These are phyloP conservation scores for Fusarium chuoi DNA, from an alignment of 2,329 filamentous ascomycete species.

Conservation along the genomic window DNA sequence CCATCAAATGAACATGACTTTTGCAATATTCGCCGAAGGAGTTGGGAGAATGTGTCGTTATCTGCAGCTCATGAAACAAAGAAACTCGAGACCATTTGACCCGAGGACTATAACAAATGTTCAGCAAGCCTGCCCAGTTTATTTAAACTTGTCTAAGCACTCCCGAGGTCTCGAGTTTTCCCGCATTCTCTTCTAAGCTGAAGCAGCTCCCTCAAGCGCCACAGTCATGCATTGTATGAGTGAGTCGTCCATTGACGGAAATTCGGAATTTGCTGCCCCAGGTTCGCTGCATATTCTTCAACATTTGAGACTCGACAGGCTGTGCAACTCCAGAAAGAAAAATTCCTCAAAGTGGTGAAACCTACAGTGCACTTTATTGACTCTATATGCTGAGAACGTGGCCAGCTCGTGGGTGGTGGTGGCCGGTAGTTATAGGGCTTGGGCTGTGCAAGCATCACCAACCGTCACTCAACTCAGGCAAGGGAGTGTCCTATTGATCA, in stretches of 20 bases:
- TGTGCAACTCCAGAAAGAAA: neutral
- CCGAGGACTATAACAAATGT: neutral
- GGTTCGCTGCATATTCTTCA: neutral
- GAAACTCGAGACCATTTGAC: neutral
- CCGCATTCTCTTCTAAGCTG: neutral
- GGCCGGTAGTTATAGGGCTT: neutral
- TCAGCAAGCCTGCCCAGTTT: neutral
- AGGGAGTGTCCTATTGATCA: neutral
- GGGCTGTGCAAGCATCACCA: neutral
- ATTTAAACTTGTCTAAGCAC: neutral
- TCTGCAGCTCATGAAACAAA: neutral
- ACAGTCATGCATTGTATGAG: neutral
- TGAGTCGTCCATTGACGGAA: neutral
- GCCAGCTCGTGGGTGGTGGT: neutral
- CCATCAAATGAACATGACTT: neutral
- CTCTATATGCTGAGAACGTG: neutral
- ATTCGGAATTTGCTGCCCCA: neutral
- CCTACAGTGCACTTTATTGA: neutral
- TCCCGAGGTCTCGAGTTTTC: neutral
- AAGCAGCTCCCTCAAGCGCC: neutral
- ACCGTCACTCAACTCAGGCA: neutral
- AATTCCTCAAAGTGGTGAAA: neutral
- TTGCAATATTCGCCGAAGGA: neutral
- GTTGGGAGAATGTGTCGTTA: neutral
- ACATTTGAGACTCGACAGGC: neutral